phyloP scores from a whole-genome alignment of 208 protist genomes.

The Leptomonas pyrrhocoris region DNA sequence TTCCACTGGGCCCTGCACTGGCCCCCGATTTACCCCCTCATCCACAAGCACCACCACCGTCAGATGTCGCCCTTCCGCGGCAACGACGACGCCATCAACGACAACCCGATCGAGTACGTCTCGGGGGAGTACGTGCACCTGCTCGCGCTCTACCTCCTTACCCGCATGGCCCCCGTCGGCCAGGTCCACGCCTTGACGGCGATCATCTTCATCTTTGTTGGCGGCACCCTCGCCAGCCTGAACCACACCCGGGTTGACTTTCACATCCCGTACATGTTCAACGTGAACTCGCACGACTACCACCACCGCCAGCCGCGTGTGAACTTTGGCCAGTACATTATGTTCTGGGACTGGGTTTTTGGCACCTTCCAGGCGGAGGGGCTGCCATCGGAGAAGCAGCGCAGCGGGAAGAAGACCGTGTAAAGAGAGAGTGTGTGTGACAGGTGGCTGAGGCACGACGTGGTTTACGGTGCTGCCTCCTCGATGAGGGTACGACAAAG shows the following conservation, averaged over 20 bases:
- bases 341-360: constrained; percentile 93
- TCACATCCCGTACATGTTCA: constrained; percentile 82
- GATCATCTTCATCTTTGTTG: constrained; percentile 80
- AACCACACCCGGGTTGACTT: constrained; percentile 93
- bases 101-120: constrained; percentile 92
- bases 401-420: constrained; percentile 7
- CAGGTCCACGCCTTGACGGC: constrained; percentile 70
- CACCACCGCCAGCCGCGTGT: constrained; percentile 87
- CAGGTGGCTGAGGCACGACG: no score
- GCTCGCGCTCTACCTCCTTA: constrained; percentile 75
- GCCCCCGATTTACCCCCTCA: constrained; percentile 78
- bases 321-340: constrained; percentile 94
- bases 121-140: constrained; percentile 91
- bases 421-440: no score
- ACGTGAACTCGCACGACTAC: constrained; percentile 86
- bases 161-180: constrained; percentile 45
- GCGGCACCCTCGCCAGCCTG: constrained; percentile 84
- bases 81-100: constrained; percentile 91
- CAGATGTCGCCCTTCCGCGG: constrained; percentile 90
- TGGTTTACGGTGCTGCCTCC: no score
- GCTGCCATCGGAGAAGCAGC: constrained; percentile 25
- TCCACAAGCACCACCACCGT: constrained; percentile 94
- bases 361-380: constrained; percentile 75
- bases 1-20: constrained; percentile 90
- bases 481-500: no score